phyloP scores from a whole-genome alignment of 108 stramenopile species.

The Aureococcus anophagefferens region DNA sequence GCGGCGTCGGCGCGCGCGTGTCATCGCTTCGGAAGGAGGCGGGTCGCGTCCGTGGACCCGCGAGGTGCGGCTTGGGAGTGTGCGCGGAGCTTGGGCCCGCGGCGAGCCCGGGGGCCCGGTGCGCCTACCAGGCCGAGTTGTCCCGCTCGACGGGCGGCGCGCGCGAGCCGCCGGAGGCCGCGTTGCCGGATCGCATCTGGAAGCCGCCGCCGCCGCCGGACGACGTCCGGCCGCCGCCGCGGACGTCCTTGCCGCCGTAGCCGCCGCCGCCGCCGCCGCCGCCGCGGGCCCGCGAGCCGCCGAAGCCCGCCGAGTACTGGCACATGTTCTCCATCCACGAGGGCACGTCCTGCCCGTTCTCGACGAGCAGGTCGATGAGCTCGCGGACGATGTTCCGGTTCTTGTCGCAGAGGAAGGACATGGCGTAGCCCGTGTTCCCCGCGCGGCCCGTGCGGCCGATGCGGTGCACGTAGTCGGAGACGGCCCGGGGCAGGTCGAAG shows the following conservation, averaged over 20 bases:
- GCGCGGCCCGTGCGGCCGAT: conserved; percentile 60
- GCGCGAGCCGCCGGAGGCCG: too few relatives aligned
- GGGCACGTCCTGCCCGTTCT: conserved; percentile 24
- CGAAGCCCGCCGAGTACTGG: conserved; percentile 19
- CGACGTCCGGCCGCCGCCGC: background rate
- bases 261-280: conserved; percentile 12
- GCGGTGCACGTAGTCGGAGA: conserved; percentile 60
- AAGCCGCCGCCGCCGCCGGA: too few relatives aligned
- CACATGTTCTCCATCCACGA: conserved; percentile 16
- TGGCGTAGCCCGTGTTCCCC: conserved; percentile 51
- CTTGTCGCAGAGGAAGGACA: conserved; percentile 48
- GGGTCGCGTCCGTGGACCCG: too few relatives aligned
- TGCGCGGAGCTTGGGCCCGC: too few relatives aligned
- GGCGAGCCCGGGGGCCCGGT: too few relatives aligned
- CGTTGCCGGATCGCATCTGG: too few relatives aligned
- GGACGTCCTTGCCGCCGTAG: conserved; percentile 13
- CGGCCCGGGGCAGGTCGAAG: conserved; percentile 50
- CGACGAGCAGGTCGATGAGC: conserved; percentile 29
- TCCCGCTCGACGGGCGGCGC: too few relatives aligned
- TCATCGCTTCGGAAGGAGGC: too few relatives aligned
- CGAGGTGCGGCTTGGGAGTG: too few relatives aligned
- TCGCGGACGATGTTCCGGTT: conserved; percentile 51
- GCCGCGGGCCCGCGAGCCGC: conserved; percentile 7
- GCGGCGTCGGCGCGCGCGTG: too few relatives aligned
- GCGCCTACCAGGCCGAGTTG: too few relatives aligned